These are phyloP conservation scores for Capsella rubella DNA, from an alignment of 441 rosid genomes.

Conservation along the genomic window DNA sequence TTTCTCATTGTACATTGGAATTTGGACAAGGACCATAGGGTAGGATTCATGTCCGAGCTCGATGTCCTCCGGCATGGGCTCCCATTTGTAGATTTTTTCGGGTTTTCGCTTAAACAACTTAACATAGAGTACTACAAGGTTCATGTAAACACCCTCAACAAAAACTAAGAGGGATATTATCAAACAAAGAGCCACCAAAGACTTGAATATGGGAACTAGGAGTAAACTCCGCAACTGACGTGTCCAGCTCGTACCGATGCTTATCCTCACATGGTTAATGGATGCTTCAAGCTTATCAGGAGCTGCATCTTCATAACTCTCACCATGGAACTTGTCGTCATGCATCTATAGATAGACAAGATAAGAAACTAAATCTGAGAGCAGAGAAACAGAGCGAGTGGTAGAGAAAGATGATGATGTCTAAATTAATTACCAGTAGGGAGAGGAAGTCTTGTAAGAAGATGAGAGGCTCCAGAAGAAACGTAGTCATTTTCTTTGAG, in stretches of 20 bases:
- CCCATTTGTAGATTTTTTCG: constrained; percentile 65
- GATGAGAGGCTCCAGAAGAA: constrained; percentile 19
- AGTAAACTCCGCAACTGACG: constrained; percentile 22
- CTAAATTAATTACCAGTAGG: constrained; percentile 26
- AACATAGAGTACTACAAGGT: constrained; percentile 50
- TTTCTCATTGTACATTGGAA: constrained; percentile 74
- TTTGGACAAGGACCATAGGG: constrained; percentile 70
- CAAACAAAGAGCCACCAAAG: constrained; percentile 54
- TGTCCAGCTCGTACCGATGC: constrained; percentile 11
- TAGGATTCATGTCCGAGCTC: constrained; percentile 59
- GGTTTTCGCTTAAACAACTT: constrained; percentile 55
- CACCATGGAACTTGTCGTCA: constrained; percentile 35
- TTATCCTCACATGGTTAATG: not conserved
- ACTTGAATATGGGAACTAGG: constrained; percentile 41
- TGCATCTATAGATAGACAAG: not conserved
- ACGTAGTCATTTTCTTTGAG: constrained; percentile 11
- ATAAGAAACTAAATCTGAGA: not conserved
- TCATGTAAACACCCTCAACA: constrained; percentile 64
- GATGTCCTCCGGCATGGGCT: constrained; percentile 62
- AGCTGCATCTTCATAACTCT: constrained; percentile 31
- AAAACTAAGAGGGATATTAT: constrained; percentile 58
- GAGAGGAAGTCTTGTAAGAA: constrained; percentile 36
- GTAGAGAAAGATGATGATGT: not conserved
- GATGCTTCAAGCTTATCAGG: constrained; percentile 24
- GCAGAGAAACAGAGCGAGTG: constrained; percentile 21